These are phyloP conservation scores for Ganoderma resinaceum DNA, from an alignment of 1,284 basidiomycete species.

Conservation along the genomic window DNA sequence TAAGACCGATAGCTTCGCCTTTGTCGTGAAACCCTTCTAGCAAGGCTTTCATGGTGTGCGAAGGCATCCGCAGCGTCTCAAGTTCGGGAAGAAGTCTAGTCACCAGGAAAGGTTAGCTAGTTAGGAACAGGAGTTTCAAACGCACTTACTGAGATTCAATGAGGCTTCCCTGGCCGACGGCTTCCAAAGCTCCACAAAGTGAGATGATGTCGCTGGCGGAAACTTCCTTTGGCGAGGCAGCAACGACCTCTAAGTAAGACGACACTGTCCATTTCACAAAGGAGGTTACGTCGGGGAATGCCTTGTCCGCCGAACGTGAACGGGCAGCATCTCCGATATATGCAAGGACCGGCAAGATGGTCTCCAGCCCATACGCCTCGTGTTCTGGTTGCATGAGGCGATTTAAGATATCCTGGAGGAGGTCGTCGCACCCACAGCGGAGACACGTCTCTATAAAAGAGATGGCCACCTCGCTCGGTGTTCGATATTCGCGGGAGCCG, in stretches of 20 bases:
- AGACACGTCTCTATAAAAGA: constrained; percentile 11
- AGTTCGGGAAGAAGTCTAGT: background rate
- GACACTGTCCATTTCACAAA: background rate
- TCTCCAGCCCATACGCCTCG: background rate
- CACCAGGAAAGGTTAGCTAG: background rate
- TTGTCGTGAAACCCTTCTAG: background rate
- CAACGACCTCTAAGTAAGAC: background rate
- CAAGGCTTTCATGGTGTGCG: background rate
- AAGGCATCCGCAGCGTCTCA: background rate
- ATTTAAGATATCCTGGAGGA: background rate
- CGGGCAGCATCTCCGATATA: background rate
- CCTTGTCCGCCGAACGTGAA: background rate
- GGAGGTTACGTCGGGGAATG: background rate
- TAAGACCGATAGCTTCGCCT: background rate
- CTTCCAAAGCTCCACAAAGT: background rate
- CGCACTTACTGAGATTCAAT: background rate
- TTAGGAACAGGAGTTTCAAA: background rate
- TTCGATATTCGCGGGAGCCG: background rate
- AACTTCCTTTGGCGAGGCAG: background rate
- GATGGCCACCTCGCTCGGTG: constrained; percentile 1
- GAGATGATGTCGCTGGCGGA: background rate
- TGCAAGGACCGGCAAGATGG: background rate
- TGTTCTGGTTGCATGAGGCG: background rate
- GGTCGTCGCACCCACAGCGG: constrained; percentile 6
- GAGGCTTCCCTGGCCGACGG: background rate